phyloP scores from a whole-genome alignment of 768 basidiomycete genomes.

The Lyophyllum shimeji region DNA sequence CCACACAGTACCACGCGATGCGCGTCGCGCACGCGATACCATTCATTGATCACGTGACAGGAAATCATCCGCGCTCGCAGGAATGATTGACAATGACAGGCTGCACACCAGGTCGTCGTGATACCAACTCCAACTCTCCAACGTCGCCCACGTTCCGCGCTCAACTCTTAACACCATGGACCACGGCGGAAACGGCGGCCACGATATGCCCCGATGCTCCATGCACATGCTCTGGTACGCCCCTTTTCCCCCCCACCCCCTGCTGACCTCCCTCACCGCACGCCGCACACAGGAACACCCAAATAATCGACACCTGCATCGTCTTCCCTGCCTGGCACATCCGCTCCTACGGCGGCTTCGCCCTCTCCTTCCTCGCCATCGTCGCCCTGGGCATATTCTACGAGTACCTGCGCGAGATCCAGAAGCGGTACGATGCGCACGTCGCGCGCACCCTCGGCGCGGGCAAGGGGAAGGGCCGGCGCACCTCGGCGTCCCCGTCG shows the following conservation, averaged over 20 bases:
- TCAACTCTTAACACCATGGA: constrained; percentile 27
- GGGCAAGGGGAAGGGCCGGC: constrained; percentile 49
- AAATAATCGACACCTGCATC: constrained; percentile 77
- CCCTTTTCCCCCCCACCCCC: background rate
- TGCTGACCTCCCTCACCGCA: background rate
- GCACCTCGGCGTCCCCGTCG: constrained; percentile 19
- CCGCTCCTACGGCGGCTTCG: constrained; percentile 49
- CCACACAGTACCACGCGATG: no score
- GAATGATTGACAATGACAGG: no score
- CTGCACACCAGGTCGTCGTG: no score
- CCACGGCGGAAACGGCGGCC: constrained; percentile 43
- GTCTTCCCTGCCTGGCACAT: constrained; percentile 83
- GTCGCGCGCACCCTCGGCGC: constrained; percentile 50
- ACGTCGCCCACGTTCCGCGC: background rate
- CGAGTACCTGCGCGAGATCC: constrained; percentile 74
- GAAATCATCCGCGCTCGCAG: no score
- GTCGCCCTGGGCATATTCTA: constrained; percentile 69
- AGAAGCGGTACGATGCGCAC: constrained; percentile 54
- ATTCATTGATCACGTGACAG: no score
- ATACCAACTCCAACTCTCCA: background rate
- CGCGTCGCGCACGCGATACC: no score
- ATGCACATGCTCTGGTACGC: constrained; percentile 83
- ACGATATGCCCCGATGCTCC: constrained; percentile 58
- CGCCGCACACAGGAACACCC: constrained; percentile 57
- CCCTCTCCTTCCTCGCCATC: constrained; percentile 65